phyloP scores from a whole-genome alignment of 1,284 basidiomycete genomes.

The Neonothopanus nambi region DNA sequence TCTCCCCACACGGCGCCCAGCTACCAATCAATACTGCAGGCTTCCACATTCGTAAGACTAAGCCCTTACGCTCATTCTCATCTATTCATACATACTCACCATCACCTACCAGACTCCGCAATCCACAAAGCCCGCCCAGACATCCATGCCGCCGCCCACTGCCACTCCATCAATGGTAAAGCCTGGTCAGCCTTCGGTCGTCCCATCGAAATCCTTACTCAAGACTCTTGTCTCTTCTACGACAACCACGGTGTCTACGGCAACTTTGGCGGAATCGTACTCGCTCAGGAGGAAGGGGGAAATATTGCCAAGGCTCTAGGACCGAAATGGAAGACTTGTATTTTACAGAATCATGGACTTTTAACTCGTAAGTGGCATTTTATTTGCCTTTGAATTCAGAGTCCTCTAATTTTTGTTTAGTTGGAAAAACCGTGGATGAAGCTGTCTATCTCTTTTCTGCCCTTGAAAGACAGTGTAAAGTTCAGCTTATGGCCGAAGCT shows the following conservation, averaged over 20 bases:
- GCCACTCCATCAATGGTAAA: slow-evolving; percentile 63
- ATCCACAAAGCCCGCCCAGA: slow-evolving; percentile 64
- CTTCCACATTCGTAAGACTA: slow-evolving; percentile 28
- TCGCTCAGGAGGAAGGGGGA: slow-evolving; percentile 56
- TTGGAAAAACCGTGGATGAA: slow-evolving; percentile 28
- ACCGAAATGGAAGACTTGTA: slow-evolving; percentile 34
- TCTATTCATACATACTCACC: not conserved
- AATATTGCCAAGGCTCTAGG: slow-evolving; percentile 57
- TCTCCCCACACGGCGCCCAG: slow-evolving; percentile 29
- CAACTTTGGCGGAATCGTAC: slow-evolving; percentile 58
- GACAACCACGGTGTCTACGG: slow-evolving; percentile 42
- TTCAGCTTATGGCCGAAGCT: slow-evolving; percentile 51
- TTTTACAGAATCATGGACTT: slow-evolving; percentile 59
- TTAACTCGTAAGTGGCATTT: slow-evolving; percentile 43
- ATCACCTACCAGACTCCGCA: slow-evolving; percentile 43
- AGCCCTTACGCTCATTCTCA: slow-evolving; percentile 37
- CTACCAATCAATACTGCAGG: slow-evolving; percentile 30
- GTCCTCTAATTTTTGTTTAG: not conserved
- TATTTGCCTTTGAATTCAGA: no score
- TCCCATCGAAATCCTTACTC: slow-evolving; percentile 53
- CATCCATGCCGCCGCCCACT: slow-evolving; percentile 63
- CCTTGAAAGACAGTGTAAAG: slow-evolving; percentile 43
- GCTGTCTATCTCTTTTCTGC: slow-evolving; percentile 35
- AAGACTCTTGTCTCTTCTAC: slow-evolving; percentile 50
- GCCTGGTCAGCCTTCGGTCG: slow-evolving; percentile 61